phyloP scores from a whole-genome alignment of 2,329 filamentous ascomycete species.

The Diplodia seriata region DNA sequence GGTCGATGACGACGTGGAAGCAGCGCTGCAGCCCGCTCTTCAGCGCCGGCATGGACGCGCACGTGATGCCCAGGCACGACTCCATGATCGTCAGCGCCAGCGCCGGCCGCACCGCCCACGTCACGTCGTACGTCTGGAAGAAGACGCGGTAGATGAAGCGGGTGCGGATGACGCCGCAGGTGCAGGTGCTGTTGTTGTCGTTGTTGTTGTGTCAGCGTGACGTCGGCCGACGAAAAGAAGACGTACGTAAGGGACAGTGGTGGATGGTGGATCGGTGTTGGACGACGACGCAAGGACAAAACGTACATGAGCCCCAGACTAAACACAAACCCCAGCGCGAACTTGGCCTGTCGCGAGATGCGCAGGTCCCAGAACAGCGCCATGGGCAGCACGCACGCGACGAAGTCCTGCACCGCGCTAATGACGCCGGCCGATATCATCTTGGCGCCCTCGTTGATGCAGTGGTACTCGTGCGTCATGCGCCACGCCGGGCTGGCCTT shows the following conservation, averaged over 20 bases:
- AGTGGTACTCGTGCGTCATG: slow-evolving; percentile 42
- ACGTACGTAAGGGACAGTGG: no score
- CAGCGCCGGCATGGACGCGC: slow-evolving; percentile 52
- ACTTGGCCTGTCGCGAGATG: slow-evolving; percentile 52
- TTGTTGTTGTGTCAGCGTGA: neutral
- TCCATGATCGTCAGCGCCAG: slow-evolving; percentile 53
- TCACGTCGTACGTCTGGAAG: slow-evolving; percentile 50
- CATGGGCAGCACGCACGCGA: slow-evolving; percentile 52
- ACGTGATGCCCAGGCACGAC: slow-evolving; percentile 52
- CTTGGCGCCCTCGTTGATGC: slow-evolving; percentile 48
- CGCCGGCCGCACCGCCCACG: slow-evolving; percentile 48
- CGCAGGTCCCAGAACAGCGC: slow-evolving; percentile 55
- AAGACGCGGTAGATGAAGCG: slow-evolving; percentile 47
- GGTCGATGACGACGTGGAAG: slow-evolving; percentile 13
- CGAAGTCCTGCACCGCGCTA: slow-evolving; percentile 50
- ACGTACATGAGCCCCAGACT: slow-evolving; percentile 52
- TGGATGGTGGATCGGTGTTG: neutral
- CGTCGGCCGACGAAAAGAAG: no score
- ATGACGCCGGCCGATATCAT: slow-evolving; percentile 50
- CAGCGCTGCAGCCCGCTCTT: slow-evolving; percentile 46
- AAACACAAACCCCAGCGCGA: slow-evolving; percentile 54
- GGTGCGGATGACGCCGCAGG: slow-evolving; percentile 47
- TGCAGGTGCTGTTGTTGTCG: slow-evolving; percentile 39
- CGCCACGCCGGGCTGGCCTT: slow-evolving; percentile 46
- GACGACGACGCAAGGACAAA: no score